Base-by-base conservation (phyloP, 768 basidiomycete genomes). In the Psilocybe subaeruginosa region DNA sequence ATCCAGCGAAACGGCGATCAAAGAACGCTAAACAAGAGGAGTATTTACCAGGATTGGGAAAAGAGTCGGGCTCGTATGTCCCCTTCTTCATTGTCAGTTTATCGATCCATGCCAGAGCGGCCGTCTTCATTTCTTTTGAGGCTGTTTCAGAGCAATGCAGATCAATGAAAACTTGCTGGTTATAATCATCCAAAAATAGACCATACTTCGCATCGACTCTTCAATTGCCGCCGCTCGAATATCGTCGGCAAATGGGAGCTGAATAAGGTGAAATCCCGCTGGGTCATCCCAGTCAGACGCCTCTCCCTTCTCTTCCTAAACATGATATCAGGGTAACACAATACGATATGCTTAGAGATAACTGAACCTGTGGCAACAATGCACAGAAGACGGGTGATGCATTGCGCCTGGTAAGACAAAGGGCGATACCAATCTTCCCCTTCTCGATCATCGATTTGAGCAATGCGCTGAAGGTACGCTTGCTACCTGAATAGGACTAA, bases 221-320 rank as follows among this genome's bases (percentile, higher is more conserved):
- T 88, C 84, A 9, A 95, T 74, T 2, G 91, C 88, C 5, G 91
- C 91, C 17, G 82, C 80, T 51, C 97, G 87, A 52, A 99, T 90
- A 68, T 99, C 97, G 70, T 99, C 97, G 3, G 92, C 91, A 71
- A 92, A 99, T 0, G 97, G 96, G n/a, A 98, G 73, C 14, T 91
- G 90, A 60, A 98, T 90, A 54, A 99, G 79, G 73, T 99, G 95
- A 68, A 99, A 91, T 4, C 97, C 97, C 1, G 92, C 87, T 35
- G 97, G 93, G 45, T 91, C 88, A 54, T 85, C 87, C 80, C 87
- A 91, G 6, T 92, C 93, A 8, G 81, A 83, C 33, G 88, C 85
- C 67, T 90, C 87, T 35, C 76, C 65, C 50, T 82, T 83, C 72
- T 97, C 94, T 59, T 83, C 88, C 88, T 95, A 64, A 14, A 11